Evolutionary conservation across 2,329 filamentous ascomycete species (phyloP), one percentile per base, ranked within the genome.

Genomic region (Calonectria fujianensis): DNA sequence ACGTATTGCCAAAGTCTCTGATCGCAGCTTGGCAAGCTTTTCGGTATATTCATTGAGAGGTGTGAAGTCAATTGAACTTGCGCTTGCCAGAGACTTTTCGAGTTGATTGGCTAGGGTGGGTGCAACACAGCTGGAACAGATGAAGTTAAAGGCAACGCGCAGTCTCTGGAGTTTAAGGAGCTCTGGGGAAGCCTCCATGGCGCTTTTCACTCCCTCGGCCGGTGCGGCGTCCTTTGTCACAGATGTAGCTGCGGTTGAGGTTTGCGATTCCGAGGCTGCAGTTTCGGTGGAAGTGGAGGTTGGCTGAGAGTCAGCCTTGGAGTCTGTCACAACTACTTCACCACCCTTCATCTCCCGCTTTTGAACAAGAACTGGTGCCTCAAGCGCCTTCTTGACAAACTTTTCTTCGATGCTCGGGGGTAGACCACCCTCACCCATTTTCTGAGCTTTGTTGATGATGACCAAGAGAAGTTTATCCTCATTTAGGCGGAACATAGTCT

Each of bases 361-460:
- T 51, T 96, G 88, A 39, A 91, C 91, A 79, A 95, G 87, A 54
- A 98, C 87, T 0, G 97, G 96, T 6, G 93, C 90, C 79, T 97
- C 94, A 7, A 99, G 87, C 2, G 91, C 90, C 80, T 93, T 93
- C 67, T 89, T 91, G 11, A 99, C 92, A 79, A 98, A 97, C 52
- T 91, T 93, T 61, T 97, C 94, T 82, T 98, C 96, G 89, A 99
- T 90, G 79, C 94, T 98, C 9, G 88, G 86, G 2, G 97, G 96
- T 13, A 98, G 86, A 0, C 92, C 91, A 1, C 85, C 87, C 6
- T 86, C 84, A n/a, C 89, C 88, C 89, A 97, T 94, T 7, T 88
- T 88, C 75, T 89, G 88, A 7, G 96, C 95, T 84, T 98, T 98
- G 24, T 85, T 82, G 9, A 96, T 76, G 0, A 98, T 82, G 70